These are phyloP conservation scores for Solanum ossicruentum DNA, from an alignment of 257 asterid species.

Conservation along the genomic window DNA sequence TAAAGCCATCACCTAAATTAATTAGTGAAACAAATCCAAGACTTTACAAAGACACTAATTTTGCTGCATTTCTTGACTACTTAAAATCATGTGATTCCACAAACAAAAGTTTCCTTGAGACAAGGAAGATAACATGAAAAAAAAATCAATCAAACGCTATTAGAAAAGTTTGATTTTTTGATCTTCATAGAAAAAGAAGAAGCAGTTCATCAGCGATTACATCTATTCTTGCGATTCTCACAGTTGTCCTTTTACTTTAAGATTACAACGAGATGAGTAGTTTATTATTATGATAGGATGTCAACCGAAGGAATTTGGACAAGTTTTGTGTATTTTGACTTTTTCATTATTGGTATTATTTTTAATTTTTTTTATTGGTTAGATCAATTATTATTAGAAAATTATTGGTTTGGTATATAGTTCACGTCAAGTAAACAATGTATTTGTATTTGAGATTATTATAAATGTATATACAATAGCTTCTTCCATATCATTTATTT, in stretches of 20 bases:
- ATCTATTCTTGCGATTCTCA: neutral
- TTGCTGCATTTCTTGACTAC: conserved; percentile 40
- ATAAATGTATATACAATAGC: neutral
- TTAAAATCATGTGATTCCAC: conserved; percentile 41
- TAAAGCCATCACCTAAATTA: conserved; percentile 44
- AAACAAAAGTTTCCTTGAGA: conserved; percentile 51
- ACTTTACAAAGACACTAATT: conserved; percentile 60
- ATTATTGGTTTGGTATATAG: conserved; percentile 7
- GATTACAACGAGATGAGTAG: neutral
- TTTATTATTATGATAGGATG: neutral
- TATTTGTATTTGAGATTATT: neutral
- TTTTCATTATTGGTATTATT: neutral
- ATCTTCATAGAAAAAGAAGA: neutral
- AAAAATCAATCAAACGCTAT: neutral
- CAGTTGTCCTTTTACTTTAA: neutral
- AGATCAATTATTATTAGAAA: conserved; percentile 7
- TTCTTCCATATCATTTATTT: neutral
- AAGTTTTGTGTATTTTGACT: conserved; percentile 19
- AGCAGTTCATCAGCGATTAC: neutral
- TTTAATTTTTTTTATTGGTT: neutral
- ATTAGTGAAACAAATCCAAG: conserved; percentile 38
- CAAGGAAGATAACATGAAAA: conserved; percentile 33
- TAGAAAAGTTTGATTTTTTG: neutral
- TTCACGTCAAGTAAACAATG: conserved; percentile 13
- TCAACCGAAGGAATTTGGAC: neutral